A percentile compares a stretch with the other conserved stretches of the same genome.
These are phyloP conservation scores for Raddia guianensis DNA, from an alignment of 176 grass and related monocot genomes.

Conservation along the genomic window DNA sequence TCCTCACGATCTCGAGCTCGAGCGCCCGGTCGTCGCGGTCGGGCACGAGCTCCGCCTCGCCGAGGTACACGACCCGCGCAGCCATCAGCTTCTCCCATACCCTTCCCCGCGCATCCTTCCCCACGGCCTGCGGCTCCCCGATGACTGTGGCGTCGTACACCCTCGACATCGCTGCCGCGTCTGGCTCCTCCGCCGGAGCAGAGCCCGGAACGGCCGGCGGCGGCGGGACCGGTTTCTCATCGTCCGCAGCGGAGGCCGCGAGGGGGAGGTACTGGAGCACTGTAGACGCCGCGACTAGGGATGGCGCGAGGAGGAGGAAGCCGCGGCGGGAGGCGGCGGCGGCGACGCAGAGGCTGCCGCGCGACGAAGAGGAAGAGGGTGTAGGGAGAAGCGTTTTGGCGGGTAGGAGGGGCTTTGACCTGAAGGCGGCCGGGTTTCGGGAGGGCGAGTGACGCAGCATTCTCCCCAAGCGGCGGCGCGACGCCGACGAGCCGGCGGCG, in stretches of 20 bases:
- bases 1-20: conserved; percentile 84
- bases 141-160: conserved; percentile 95
- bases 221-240: conserved; percentile 37
- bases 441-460: conserved; percentile 47
- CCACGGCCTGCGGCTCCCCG: conserved; percentile 85
- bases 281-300: conserved; percentile 54
- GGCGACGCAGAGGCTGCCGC: conserved; percentile 22
- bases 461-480: conserved; percentile 23
- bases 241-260: conserved; percentile 42
- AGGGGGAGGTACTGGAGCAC: conserved; percentile 55
- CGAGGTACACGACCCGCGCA: conserved; percentile 89
- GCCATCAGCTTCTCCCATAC: conserved; percentile 98
- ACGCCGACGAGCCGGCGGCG: conserved; percentile 31
- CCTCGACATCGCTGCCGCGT: conserved; percentile 66
- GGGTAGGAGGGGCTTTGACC: conserved; percentile 37
- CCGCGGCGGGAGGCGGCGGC: conserved; percentile 51
- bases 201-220: conserved; percentile 14
- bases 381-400: conserved; percentile 21
- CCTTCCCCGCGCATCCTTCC: conserved; percentile 73
- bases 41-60: conserved; percentile 89
- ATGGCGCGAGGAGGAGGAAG: conserved; percentile 71
- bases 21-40: conserved; percentile 78
- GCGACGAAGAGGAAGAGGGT: conserved; percentile 35
- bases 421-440: conserved; percentile 30
- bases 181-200: conserved; percentile 27